Base-by-base conservation (phyloP, 352 stramenopile genomes). In the Sclerospora graminicola region DNA sequence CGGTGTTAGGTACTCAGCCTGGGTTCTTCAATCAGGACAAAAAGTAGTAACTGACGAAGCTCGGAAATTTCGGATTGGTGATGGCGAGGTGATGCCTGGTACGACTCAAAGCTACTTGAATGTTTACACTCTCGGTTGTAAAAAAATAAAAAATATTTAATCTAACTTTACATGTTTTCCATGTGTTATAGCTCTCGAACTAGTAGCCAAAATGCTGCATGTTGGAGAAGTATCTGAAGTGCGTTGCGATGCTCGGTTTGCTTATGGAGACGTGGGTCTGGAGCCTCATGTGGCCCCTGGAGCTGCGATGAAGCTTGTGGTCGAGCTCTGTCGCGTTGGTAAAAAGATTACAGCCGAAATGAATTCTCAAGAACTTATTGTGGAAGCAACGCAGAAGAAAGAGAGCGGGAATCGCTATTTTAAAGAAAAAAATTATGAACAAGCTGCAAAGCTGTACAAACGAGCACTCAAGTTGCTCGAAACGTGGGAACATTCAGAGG, bases 401-500 rank as follows among this genome's bases (percentile, higher is more conserved):
- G 71, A 83, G 44, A 87, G 70, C 40, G 79, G 79, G 30, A 90
- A 90, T 52, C 66, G 75, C 19, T 90, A 82, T 47, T 88, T 78
- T 56, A 68, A 73, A 34, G 69, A 85, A 41, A 70, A 80, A n/a
- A 88, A 90, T 52, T 87, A 85, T 46, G 73, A 87, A 35, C 77
- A 88, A 47, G 79, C 79, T 1, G 75, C 72, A 26, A 86, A 87
- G 51, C 57, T 87, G 20, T 90, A 90, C 66, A 90, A 90, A 56
- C 66, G 70, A 29, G 75, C 79, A 40, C 68, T 90, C 27, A 88
- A 88, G 59, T 63, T 90, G 31, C 55, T 90, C 29, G 79, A 88
- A 42, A 69, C 60, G 38, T 88, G 73, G 70, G 70, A 90, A 34
- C 69, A 70, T 42, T 64, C 54, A 14, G 69, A 82, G 0, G 63